These are phyloP conservation scores for Somion occarium DNA, from an alignment of 1,284 basidiomycete species.

Conservation along the genomic window DNA sequence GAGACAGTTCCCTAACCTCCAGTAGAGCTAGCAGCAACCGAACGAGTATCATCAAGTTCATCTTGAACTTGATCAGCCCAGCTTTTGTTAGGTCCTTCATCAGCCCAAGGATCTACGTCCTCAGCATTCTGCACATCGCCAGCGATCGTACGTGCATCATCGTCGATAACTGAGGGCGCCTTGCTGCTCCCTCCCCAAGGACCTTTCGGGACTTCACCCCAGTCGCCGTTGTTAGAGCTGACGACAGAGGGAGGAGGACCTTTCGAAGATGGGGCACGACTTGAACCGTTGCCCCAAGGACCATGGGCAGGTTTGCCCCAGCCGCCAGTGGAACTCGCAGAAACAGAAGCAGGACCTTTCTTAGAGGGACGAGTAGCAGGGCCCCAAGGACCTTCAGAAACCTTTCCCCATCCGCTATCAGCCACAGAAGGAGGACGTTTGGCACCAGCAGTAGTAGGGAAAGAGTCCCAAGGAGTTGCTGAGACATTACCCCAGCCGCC, in stretches of 20 bases:
- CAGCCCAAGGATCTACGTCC: neutral
- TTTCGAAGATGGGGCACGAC: neutral
- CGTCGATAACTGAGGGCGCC: neutral
- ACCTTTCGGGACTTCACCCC: slow-evolving; percentile 9
- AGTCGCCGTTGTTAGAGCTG: slow-evolving; percentile 1
- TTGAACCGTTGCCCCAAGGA: neutral
- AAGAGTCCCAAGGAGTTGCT: slow-evolving; percentile 3
- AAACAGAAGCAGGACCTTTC: neutral
- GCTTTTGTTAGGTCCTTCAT: neutral
- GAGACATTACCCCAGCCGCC: slow-evolving; percentile 9
- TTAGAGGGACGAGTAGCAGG: neutral
- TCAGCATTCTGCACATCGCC: neutral
- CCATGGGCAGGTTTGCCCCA: neutral
- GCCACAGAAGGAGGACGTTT: neutral
- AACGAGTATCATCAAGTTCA: neutral
- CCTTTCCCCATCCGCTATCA: neutral
- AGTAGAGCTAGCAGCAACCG: neutral
- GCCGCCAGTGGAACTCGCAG: neutral
- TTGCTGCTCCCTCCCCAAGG: slow-evolving; percentile 1
- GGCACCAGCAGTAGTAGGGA: neutral
- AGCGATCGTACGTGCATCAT: neutral
- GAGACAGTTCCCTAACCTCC: neutral
- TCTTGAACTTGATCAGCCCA: slow-evolving; percentile 7
- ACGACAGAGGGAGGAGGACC: slow-evolving; percentile 1
- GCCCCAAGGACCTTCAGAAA: neutral